Evolutionary conservation across 2,329 filamentous ascomycete genomes (phyloP).

Genomic region (Neofusicoccum cordaticola): DNA sequence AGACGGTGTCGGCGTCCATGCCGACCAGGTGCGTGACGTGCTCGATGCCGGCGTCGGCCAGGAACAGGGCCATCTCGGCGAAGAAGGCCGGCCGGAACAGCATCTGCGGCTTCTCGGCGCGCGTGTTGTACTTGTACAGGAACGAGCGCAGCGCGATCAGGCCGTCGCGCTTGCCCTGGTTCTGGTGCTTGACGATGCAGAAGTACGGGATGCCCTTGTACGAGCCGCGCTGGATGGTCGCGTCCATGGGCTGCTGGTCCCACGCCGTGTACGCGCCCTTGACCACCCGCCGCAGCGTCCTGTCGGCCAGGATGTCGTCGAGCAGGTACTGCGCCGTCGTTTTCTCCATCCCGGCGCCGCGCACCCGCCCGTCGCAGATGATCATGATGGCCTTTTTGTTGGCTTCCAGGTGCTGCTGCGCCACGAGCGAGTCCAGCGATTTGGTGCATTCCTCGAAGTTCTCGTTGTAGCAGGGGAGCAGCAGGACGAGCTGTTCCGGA

Average conservation of each 20-base stretch:
- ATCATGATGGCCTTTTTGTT: conserved; percentile 48
- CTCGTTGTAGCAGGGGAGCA: conserved; percentile 53
- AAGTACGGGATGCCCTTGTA: conserved; percentile 49
- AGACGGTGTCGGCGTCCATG: conserved; percentile 43
- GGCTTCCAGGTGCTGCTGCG: conserved; percentile 42
- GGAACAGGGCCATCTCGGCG: conserved; percentile 18
- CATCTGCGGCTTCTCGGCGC: conserved; percentile 31
- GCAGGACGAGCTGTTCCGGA: conserved; percentile 47
- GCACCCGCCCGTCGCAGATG: conserved; percentile 49
- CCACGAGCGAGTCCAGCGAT: conserved; percentile 48
- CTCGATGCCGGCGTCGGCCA: conserved; percentile 18
- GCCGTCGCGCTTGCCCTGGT: conserved; percentile 52
- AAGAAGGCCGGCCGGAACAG: conserved; percentile 19
- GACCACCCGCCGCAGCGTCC: conserved; percentile 30
- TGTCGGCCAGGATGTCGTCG: conserved; percentile 44
- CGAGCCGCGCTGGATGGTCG: conserved; percentile 38
- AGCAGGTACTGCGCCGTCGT: conserved; percentile 49
- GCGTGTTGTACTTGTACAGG: conserved; percentile 48
- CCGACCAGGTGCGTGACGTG: conserved; percentile 19
- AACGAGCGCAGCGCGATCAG: conserved; percentile 51
- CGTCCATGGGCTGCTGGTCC: conserved; percentile 36
- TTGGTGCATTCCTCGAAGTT: conserved; percentile 43
- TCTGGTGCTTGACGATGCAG: conserved; percentile 50
- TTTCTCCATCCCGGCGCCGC: conserved; percentile 48
- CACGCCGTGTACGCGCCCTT: conserved; percentile 41